A percentile compares a stretch with the other conserved stretches of the same genome.
These are phyloP conservation scores for Boletus reticuloceps DNA, from an alignment of 768 basidiomycete species.

Conservation along the genomic window DNA sequence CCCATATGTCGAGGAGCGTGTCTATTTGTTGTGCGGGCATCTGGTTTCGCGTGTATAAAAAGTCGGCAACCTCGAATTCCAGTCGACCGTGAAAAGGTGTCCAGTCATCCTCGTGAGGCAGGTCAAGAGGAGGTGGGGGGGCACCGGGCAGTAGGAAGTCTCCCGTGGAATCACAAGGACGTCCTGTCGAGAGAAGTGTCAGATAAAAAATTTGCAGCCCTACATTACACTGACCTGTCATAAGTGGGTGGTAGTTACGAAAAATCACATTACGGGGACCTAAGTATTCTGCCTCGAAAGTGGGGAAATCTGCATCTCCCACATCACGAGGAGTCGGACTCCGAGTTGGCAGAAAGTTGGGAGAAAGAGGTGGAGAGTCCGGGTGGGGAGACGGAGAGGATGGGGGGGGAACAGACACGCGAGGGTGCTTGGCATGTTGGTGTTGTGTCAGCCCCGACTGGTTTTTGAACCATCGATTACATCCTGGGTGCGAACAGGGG, in stretches of 20 bases:
- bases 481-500: neutral
- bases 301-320: too few species aligned
- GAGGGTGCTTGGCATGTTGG: neutral
- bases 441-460: neutral
- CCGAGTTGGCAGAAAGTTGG: too few species aligned
- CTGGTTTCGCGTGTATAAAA: neutral
- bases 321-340: too few species aligned
- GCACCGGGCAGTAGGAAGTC: neutral
- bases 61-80: slow-evolving; percentile 2
- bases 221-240: neutral
- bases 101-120: neutral
- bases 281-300: neutral
- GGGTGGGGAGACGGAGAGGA: neutral
- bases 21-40: neutral
- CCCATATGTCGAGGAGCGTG: neutral
- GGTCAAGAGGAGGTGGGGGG: neutral
- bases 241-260: neutral
- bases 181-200: too few species aligned
- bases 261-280: neutral
- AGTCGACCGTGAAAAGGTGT: neutral
- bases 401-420: neutral
- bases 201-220: too few species aligned
- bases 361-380: too few species aligned
- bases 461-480: neutral
- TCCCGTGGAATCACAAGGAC: neutral